Base-by-base conservation (phyloP, 192 early-diverging fungal genomes). In the Backusella liffmaniae region DNA sequence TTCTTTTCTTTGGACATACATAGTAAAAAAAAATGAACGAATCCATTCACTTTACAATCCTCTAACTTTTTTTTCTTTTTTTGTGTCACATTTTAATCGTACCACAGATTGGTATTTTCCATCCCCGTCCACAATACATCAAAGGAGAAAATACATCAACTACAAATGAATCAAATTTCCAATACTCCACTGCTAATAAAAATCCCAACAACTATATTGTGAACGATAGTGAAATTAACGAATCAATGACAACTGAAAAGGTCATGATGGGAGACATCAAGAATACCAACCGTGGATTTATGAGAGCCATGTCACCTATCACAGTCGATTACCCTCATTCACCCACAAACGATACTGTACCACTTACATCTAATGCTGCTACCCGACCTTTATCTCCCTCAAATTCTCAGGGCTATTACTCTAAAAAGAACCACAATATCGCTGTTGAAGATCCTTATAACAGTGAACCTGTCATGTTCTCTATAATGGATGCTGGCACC, bases 231-330 rank as follows among this genome's bases (percentile, higher is more conserved):
- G 23, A 18, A 3, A 62, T 41, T 18, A 73, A 41, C 6, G 56
- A 59, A 65, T 23, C 35, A 6, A 73, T 62, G 34, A 4, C 53
- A 23, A 30, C 30, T 6, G 32, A 36, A 32, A 36, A 67, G 13
- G 29, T n/a, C 1, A 15, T 72, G 12, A 34, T 73, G 30, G 46
- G 56, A 26, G 56, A 62, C 53, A 59, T 10, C 4, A 73, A 73
- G 9, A 51, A 36, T 13, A 73, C 18, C 16, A 72, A 32, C 44
- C 36, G 53, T 59, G 72, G 72, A 41, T 73, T 73, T 41, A 73
- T 73, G 72, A 34, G 53, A 15, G 26, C 76, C 21, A 77, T 73
- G 76, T 72, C 65, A 26, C 76, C 70, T 18, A 71, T 59, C 13
- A 36, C 51, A 12, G 75, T 76, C 3, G 76, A 77, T 39, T 67